Evolutionary conservation across 2,329 filamentous ascomycete genomes (phyloP), one percentile per base, ranked within the genome.

Genomic region (Trichoderma arundinaceum): DNA sequence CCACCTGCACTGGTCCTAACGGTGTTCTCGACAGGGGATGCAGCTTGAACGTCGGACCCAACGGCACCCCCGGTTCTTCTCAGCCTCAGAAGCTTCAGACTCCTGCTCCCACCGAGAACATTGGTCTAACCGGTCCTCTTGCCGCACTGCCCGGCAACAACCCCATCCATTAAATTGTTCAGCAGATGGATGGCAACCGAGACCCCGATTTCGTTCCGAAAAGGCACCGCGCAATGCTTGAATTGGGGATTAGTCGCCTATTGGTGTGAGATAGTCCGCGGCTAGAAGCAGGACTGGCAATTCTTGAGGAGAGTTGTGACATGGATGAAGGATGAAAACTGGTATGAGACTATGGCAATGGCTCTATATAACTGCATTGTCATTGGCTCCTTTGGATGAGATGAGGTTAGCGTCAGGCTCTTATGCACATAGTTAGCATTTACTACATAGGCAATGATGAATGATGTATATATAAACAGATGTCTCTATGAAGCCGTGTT

Each of bases 61-160:
- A 72, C 38, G 71, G 73, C 15, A 48, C 41, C 15, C 70, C 71
- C 0, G 73, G 72, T 4, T 43, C 58, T 13, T 58, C 73, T 22
- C 59, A 56, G 39, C 43, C n/a, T 6, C 71, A 71, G 60, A 28
- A 51, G 15, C 28, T 69, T 4, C 62, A 74, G 68, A 66, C 68
- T 22, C 15, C 66, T 9, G 65, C 72, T 10, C 72, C 73, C 4
- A 56, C 33, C 0, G 73, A 75, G 68, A 69, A 73, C 12, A 68
- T 75, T 33, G 73, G 73, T 10, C 60, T 70, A 28, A 68, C 66
- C 10, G 71, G 70, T 1, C 70, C 71, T 1, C 49, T 75, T 17
- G 64, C 66, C 15, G 70, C 58, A 58, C 59, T 75, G 35, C 73
- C 73, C 6, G 73, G 73, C 38, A 64, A 73, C 59, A 75, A 75